These are phyloP conservation scores for Fusarium azukiicola DNA, from an alignment of 2,329 filamentous ascomycete genomes.

Conservation along the genomic window DNA sequence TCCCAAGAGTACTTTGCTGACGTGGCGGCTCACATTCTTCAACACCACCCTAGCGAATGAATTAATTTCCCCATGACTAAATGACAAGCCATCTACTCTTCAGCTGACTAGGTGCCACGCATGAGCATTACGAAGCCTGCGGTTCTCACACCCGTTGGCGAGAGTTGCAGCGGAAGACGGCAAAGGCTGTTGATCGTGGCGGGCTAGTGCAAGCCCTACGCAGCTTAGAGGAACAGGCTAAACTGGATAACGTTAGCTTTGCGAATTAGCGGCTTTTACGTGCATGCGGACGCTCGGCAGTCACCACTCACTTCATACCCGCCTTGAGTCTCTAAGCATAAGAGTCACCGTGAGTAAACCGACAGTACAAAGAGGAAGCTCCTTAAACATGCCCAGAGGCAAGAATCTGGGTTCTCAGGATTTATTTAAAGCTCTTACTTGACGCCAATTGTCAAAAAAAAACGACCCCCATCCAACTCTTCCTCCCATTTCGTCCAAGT, in stretches of 20 bases:
- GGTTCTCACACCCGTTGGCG: background rate
- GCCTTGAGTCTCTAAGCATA: background rate
- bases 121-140: background rate
- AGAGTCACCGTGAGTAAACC: background rate
- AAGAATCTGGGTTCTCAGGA: background rate
- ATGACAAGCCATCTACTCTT: background rate
- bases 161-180: background rate
- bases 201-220: background rate
- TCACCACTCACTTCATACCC: background rate
- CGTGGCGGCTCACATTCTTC: conserved; percentile 41
- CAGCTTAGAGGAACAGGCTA: background rate
- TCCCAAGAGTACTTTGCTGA: conserved; percentile 47
- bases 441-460: background rate
- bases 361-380: background rate
- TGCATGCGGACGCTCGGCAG: background rate
- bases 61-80: background rate
- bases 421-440: background rate
- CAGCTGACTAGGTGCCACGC: conserved; percentile 4
- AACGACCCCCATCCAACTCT: background rate
- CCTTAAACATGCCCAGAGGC: background rate
- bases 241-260: conserved; percentile 34
- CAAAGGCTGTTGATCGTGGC: background rate
- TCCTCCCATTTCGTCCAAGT: background rate
- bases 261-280: conserved; percentile 24
- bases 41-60: conserved; percentile 30